Evolutionary conservation across 192 early-diverging fungal genomes (phyloP).

Genomic region (Thoreauomyces humboldtii): DNA sequence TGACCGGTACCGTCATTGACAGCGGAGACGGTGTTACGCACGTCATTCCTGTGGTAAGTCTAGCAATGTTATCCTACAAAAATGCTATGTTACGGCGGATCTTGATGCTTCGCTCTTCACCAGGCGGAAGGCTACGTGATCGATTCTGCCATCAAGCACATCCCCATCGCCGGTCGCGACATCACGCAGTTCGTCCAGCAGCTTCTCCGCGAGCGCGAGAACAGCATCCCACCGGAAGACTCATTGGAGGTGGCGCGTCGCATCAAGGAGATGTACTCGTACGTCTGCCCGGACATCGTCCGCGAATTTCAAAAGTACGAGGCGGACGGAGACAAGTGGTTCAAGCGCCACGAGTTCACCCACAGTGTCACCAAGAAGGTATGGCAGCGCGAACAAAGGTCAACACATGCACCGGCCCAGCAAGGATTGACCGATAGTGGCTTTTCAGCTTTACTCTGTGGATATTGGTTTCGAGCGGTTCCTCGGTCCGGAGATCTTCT

Average conservation of each 20-base stretch:
- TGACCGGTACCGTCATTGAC: slow-evolving; percentile 98
- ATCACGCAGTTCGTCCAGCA: slow-evolving; percentile 98
- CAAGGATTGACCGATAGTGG: not conserved
- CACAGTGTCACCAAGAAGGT: slow-evolving; percentile 86
- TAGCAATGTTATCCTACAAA: not conserved
- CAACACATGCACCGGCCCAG: too few relatives aligned
- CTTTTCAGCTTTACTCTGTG: slow-evolving; percentile 74
- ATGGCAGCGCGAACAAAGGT: too few relatives aligned
- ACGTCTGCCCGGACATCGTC: slow-evolving; percentile 95
- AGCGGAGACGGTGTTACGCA: slow-evolving; percentile 98
- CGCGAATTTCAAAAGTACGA: slow-evolving; percentile 96
- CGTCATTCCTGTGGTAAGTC: slow-evolving; percentile 94
- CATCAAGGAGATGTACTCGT: slow-evolving; percentile 97
- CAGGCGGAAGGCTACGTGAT: slow-evolving; percentile 98
- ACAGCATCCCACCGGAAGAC: slow-evolving; percentile 93
- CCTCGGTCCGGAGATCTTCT: slow-evolving; percentile 98
- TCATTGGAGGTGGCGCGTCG: slow-evolving; percentile 89
- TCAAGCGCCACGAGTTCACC: slow-evolving; percentile 80
- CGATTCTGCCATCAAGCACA: slow-evolving; percentile 96
- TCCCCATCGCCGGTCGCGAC: slow-evolving; percentile 97
- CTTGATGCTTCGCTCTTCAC: not conserved
- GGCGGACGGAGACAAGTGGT: slow-evolving; percentile 83
- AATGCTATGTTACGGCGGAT: not conserved
- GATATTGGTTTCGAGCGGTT: slow-evolving; percentile 99
- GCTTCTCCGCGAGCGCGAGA: slow-evolving; percentile 95